phyloP scores from a whole-genome alignment of 805 yeast genomes.

The Saturnispora hagleri region DNA sequence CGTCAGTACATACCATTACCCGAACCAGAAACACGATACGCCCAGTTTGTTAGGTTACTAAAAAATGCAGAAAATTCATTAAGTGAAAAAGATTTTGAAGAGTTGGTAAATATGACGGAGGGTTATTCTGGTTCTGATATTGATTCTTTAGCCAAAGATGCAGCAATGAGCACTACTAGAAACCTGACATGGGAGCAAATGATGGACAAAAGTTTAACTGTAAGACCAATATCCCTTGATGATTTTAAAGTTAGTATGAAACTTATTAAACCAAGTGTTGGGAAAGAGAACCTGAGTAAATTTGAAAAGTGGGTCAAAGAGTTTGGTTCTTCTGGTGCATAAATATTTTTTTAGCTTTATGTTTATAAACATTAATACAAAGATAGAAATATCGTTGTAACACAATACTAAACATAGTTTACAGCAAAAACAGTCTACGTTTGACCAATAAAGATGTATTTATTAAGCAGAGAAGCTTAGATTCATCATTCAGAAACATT shows the following conservation, averaged over 20 bases:
- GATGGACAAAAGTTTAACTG: conserved; percentile 57
- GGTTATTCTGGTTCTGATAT: conserved; percentile 85
- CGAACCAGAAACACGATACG: conserved; percentile 68
- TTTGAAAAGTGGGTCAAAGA: conserved; percentile 85
- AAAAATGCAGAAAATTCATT: conserved; percentile 65
- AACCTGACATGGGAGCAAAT: conserved; percentile 80
- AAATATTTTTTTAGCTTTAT: conserved; percentile 2
- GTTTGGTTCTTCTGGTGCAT: conserved; percentile 86
- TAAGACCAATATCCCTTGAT: conserved; percentile 60
- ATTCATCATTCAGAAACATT: neutral
- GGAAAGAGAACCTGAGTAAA: conserved; percentile 63
- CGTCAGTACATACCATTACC: conserved; percentile 93
- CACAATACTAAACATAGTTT: neutral
- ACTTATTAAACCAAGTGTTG: conserved; percentile 82
- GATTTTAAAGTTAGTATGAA: conserved; percentile 74
- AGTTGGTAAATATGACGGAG: conserved; percentile 51
- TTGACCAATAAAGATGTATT: neutral
- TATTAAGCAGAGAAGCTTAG: neutral
- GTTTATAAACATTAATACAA: neutral
- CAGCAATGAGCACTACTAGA: conserved; percentile 96
- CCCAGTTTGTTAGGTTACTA: conserved; percentile 61
- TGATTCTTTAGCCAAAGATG: conserved; percentile 89
- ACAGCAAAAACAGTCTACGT: too few species aligned
- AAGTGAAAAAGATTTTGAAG: conserved; percentile 50
- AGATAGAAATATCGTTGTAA: neutral